Evolutionary conservation across 371 early-diverging fungal species (phyloP), one percentile per base, ranked within the genome.

Genomic region (Parasitella parasitica): DNA sequence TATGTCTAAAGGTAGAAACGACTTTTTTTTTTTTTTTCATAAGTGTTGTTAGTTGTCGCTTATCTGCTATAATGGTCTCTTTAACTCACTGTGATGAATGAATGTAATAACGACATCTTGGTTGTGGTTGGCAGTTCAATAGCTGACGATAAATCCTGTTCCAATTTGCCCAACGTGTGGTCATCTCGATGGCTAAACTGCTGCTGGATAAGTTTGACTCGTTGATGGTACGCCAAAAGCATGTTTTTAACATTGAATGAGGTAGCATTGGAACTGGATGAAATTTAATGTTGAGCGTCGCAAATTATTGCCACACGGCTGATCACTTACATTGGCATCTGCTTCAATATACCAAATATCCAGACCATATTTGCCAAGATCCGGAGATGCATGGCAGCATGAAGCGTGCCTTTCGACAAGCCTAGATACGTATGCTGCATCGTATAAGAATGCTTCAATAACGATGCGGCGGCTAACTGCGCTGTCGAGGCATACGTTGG

Each of bases 351-450:
- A 12, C 83, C 83, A 72, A 86, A 82, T 38, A 82, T 74, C 84
- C 83, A 86, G 0, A 80, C 63, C 54, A 83, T 70, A 51, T 82
- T 81, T 1, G 80, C 85, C 34, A 86, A 35, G 0, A 82, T 51
- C 0, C 84, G 78, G 46, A 84, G 82, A 59, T 76, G 80, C 27
- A 78, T 69, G 15, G 75, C 75, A 3, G 79, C 76, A 27, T 79
- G 67, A 11, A 73, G 66, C 15, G 80, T 71, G 11, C 65, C 54
- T 20, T 76, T 58, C 24, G 80, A 72, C 18, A 89, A 59, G 6
- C 87, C 85, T 7, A 89, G 69, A 65, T 89, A 82, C 1, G 87
- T 85, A 50, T 87, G 71, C 60, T 91, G 89, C 81, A 90, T 90
- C 2, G 75, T 80, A 55, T 87, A 84, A 0, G 86, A 81, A 15